A percentile compares a stretch with the other conserved stretches of the same genome.
Evolutionary conservation across 139 green algal genomes (phyloP).

Genomic region (Microglena sp.): DNA sequence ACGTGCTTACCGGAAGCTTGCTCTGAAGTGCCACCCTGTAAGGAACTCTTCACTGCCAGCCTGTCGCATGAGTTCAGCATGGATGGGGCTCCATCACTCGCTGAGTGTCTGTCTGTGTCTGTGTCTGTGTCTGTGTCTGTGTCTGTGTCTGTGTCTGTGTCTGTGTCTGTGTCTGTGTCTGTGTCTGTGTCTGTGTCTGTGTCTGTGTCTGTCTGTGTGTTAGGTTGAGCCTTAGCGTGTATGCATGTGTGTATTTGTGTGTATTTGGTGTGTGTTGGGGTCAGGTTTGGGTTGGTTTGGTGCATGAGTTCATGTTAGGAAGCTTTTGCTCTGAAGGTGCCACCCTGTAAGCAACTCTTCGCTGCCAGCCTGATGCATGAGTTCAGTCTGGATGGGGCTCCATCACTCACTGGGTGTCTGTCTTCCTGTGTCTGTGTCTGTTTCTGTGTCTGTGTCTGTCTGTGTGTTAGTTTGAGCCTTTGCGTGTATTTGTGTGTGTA

Average conservation of each 20-base stretch:
- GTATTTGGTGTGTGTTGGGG: too few relatives aligned
- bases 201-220: background rate
- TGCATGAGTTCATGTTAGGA: too few relatives aligned
- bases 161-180: slow-evolving; percentile 3
- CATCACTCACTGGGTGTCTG: background rate
- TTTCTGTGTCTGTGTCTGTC: background rate
- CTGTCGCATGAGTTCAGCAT: background rate
- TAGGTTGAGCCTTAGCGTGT: background rate
- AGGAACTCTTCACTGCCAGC: too few relatives aligned
- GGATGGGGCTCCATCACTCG: background rate
- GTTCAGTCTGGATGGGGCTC: background rate
- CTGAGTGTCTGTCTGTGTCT: slow-evolving; percentile 5
- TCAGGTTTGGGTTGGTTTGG: too few relatives aligned
- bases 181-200: slow-evolving; percentile 1
- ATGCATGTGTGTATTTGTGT: too few relatives aligned
- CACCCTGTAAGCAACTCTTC: too few relatives aligned
- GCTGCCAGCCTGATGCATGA: background rate
- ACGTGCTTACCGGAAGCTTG: too few relatives aligned
- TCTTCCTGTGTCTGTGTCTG: slow-evolving; percentile 8
- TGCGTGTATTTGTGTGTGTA: slow-evolving; percentile 1
- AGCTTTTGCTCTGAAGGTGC: too few relatives aligned
- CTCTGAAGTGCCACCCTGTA: too few relatives aligned
- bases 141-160: background rate
- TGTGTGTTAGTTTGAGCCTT: background rate
- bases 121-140: slow-evolving; percentile 5